These are phyloP conservation scores for Thraustochytrium sp. DNA, from an alignment of 352 stramenopile species.

Conservation along the genomic window DNA sequence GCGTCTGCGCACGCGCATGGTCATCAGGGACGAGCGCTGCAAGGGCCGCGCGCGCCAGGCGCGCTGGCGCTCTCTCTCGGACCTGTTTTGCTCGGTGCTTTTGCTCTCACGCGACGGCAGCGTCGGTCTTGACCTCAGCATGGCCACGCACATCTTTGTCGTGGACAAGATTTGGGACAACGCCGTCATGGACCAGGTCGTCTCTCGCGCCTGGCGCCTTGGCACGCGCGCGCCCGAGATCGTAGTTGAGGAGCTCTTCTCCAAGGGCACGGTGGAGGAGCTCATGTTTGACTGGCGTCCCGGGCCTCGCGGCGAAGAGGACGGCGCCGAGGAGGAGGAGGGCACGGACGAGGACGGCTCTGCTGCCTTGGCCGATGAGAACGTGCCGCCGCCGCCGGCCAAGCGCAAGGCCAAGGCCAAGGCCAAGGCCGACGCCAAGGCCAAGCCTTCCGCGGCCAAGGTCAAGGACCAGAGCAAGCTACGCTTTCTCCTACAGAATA, in stretches of 20 bases:
- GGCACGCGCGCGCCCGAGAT: constrained; percentile 77
- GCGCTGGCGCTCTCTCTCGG: not conserved
- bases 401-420: not conserved
- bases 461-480: constrained; percentile 17
- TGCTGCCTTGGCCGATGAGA: too few relatives aligned
- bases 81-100: constrained; percentile 68
- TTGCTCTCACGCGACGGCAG: constrained; percentile 86
- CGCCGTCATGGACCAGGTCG: constrained; percentile 85
- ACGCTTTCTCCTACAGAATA: not conserved
- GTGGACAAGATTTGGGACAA: constrained; percentile 94
- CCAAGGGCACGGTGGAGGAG: constrained; percentile 72
- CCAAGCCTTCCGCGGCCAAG: not conserved
- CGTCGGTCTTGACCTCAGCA: constrained; percentile 91
- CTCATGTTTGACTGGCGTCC: constrained; percentile 58
- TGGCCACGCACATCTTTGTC: constrained; percentile 96
- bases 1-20: not conserved
- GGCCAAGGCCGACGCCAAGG: too few relatives aligned
- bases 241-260: constrained; percentile 82
- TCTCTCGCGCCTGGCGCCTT: constrained; percentile 91
- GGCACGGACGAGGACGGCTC: not conserved
- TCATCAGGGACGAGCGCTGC: not conserved
- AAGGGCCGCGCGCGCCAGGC: not conserved
- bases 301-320: not conserved
- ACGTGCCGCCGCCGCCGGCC: not conserved
- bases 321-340: not conserved